Conservation (phyloP, 2,329 filamentous ascomycete species). For the Cladosporium sp. region DNA sequence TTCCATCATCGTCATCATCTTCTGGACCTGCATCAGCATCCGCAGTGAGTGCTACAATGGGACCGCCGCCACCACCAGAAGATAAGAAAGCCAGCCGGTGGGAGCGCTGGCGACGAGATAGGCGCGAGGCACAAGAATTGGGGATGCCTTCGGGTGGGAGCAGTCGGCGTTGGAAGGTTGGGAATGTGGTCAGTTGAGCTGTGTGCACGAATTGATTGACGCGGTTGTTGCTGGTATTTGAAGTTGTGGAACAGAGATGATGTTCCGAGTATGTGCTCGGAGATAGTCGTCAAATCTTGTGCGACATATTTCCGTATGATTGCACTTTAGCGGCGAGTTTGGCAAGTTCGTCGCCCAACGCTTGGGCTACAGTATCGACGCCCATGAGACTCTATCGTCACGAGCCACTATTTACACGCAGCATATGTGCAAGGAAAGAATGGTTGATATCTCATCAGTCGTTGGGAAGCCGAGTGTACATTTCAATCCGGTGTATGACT, state of each 20-base stretch:
- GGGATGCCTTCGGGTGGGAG: background rate
- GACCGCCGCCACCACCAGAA: background rate
- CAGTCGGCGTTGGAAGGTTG: background rate
- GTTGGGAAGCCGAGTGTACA: background rate
- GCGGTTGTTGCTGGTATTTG: background rate
- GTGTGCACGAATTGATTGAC: background rate
- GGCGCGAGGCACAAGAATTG: background rate
- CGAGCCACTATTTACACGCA: background rate
- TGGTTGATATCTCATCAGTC: background rate
- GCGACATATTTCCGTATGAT: background rate
- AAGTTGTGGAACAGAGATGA: background rate
- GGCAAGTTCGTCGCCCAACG: no score
- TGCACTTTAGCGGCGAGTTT: no score
- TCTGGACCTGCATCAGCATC: background rate
- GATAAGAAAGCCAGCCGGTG: background rate
- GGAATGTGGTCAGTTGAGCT: background rate
- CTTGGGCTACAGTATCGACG: no score
- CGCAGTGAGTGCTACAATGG: background rate
- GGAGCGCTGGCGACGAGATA: conserved; percentile 4
- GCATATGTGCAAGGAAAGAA: background rate
- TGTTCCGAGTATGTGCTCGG: background rate
- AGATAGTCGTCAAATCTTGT: background rate
- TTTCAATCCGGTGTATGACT: background rate
- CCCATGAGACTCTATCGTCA: background rate
- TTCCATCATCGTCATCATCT: background rate